These are phyloP conservation scores for Neospora caninum DNA, from an alignment of 169 alveolate species.

Conservation along the genomic window DNA sequence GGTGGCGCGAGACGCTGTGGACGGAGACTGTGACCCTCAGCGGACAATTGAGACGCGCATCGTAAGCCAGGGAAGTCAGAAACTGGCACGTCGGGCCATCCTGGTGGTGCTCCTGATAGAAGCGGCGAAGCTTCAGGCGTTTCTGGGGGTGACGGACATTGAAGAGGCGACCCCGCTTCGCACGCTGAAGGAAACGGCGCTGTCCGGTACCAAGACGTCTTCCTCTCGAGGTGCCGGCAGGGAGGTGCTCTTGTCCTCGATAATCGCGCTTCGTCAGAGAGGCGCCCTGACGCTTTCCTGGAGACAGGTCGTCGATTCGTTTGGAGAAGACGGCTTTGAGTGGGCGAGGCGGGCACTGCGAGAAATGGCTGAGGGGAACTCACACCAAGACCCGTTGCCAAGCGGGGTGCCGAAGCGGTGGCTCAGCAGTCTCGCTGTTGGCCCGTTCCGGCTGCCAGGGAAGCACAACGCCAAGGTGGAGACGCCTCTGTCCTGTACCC, in stretches of 20 bases:
- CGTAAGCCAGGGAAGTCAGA: background rate
- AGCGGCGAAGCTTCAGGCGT: background rate
- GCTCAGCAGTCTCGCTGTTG: slow-evolving; percentile 11
- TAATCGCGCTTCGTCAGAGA: background rate
- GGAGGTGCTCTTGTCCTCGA: background rate
- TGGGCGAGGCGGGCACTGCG: slow-evolving; percentile 56
- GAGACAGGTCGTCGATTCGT: slow-evolving; percentile 36
- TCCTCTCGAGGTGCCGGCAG: background rate
- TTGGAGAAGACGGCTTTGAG: slow-evolving; percentile 55
- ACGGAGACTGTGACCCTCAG: background rate
- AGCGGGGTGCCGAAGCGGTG: background rate
- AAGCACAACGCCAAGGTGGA: background rate
- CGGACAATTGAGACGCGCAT: background rate
- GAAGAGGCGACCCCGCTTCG: background rate
- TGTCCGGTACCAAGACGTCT: too few relatives aligned
- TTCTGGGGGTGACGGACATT: background rate
- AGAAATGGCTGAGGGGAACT: background rate
- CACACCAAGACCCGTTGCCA: background rate
- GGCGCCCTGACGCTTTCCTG: slow-evolving; percentile 36
- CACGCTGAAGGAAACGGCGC: background rate
- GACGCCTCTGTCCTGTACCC: too few relatives aligned
- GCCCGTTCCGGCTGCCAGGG: slow-evolving; percentile 26
- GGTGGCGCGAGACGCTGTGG: background rate
- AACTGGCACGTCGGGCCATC: background rate
- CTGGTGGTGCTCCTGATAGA: slow-evolving; percentile 10